Evolutionary conservation across 768 basidiomycete species (phyloP), one percentile per base, ranked within the genome.

Genomic region (Kwoniella heveanensis): DNA sequence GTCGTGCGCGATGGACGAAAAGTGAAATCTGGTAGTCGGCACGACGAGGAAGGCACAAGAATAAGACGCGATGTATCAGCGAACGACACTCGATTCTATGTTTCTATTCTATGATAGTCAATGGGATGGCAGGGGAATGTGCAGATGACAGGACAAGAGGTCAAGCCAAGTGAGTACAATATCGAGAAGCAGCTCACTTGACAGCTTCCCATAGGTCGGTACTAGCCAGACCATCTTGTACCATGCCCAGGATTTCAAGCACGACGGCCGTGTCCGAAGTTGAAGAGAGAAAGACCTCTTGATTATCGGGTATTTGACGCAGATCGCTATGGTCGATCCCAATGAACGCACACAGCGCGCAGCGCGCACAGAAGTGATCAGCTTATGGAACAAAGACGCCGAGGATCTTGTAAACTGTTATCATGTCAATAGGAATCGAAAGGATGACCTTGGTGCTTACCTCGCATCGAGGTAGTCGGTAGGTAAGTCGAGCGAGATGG

Each of bases 291-390:
- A 92, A 89, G 46, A 96, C 95, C 76, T 98, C 96, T 79, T 99
- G 95, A 3, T 87, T 92, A 77, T 98, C 90, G 15, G 96, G 94
- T 13, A 99, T 83, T 80, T 97, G 90, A 57, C 95, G 91, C 6
- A 88, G 62, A 54, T 83, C 81, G 63, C 88, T 88, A 73, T 30
- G 47, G 47, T 1, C 26, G 26, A 32, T 32, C 32, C 7, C n/a
- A n/a, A n/a, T n/a, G n/a, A n/a, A n/a, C n/a, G n/a, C n/a, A n/a
- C n/a, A n/a, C n/a, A n/a, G n/a, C n/a, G n/a, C n/a, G n/a, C n/a
- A n/a, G n/a, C n/a, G n/a, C n/a, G n/a, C n/a, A n/a, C n/a, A n/a
- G n/a, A n/a, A n/a, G n/a, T n/a, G n/a, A n/a, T n/a, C n/a, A n/a
- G n/a, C n/a, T n/a, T n/a, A n/a, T n/a, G n/a, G n/a, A n/a, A n/a